A percentile compares a stretch with the other conserved stretches of the same genome.
phyloP scores from a whole-genome alignment of 805 yeast species.

The Yamadazyma philogaea region DNA sequence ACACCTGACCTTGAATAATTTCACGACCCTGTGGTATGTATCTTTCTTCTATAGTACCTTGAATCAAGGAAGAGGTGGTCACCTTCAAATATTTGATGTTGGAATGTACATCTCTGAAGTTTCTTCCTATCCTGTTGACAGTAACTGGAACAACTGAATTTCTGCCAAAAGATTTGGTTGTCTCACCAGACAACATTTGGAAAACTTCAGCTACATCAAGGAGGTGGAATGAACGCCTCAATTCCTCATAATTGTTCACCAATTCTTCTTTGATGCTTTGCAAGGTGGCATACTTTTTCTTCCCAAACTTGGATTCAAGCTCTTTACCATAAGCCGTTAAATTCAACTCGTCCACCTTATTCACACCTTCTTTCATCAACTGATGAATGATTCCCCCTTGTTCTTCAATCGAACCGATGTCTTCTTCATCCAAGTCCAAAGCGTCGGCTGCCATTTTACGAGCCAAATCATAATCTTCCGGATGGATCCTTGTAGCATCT shows the following conservation, averaged over 20 bases:
- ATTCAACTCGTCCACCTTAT: conserved; percentile 79
- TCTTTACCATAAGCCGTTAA: conserved; percentile 91
- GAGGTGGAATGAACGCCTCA: conserved; percentile 66
- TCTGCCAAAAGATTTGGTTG: conserved; percentile 59
- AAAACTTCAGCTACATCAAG: conserved; percentile 73
- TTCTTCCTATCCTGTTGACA: conserved; percentile 67
- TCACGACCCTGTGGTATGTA: conserved; percentile 44
- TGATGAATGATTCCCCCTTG: conserved; percentile 80
- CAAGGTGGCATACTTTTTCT: conserved; percentile 72
- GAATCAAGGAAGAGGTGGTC: conserved; percentile 40
- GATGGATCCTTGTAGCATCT: conserved; percentile 95
- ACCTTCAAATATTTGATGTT: conserved; percentile 40
- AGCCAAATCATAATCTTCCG: conserved; percentile 95
- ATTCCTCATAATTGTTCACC: conserved; percentile 82
- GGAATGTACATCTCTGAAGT: conserved; percentile 48
- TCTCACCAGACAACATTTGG: conserved; percentile 87
- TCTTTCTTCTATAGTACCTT: conserved; percentile 44
- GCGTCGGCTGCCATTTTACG: conserved; percentile 98
- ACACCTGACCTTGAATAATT: conserved; percentile 66
- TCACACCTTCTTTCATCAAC: conserved; percentile 66
- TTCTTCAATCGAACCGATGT: conserved; percentile 71
- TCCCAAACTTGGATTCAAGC: conserved; percentile 67
- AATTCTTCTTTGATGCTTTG: conserved; percentile 85
- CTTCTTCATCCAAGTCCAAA: conserved; percentile 92
- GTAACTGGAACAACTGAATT: conserved; percentile 77